A percentile compares a stretch with the other conserved stretches of the same genome.
Evolutionary conservation across 108 stramenopile species (phyloP).

Genomic region (Cyclostephanos invisitatus): DNA sequence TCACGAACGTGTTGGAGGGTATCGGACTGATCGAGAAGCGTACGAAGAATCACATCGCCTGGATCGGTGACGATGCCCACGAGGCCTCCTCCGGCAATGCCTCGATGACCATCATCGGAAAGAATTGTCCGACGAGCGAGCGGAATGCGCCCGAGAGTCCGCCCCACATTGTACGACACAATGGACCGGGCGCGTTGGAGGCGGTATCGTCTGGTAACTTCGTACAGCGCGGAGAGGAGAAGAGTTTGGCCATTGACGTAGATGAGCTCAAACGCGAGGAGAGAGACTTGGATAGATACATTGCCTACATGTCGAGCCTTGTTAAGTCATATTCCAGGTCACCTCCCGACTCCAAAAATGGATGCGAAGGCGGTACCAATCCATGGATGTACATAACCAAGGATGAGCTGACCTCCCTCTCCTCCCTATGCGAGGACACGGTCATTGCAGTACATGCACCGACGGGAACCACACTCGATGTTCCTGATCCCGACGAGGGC

Average conservation of each 20-base stretch:
- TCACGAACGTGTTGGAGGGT: constrained; percentile 95
- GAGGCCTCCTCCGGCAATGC: neutral
- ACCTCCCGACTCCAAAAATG: constrained; percentile 3
- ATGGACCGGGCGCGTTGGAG: constrained; percentile 2
- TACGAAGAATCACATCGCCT: constrained; percentile 90
- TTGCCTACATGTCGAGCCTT: constrained; percentile 38
- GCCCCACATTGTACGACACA: constrained; percentile 28
- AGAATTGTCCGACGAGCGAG: constrained; percentile 7
- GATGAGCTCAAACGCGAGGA: constrained; percentile 36
- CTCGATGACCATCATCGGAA: constrained; percentile 4
- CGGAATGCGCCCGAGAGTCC: constrained; percentile 19
- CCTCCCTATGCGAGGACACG: constrained; percentile 64
- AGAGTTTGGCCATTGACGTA: constrained; percentile 19
- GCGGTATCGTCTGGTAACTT: constrained; percentile 12
- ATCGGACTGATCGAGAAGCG: constrained; percentile 88
- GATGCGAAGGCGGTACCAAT: neutral
- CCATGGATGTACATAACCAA: constrained; percentile 67
- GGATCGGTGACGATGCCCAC: constrained; percentile 50
- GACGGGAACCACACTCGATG: constrained; percentile 86
- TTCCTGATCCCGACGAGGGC: constrained; percentile 87
- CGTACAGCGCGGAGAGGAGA: constrained; percentile 20
- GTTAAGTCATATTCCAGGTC: constrained; percentile 31
- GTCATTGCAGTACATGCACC: constrained; percentile 93
- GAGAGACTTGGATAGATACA: constrained; percentile 40
- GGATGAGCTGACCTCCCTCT: constrained; percentile 68